Evolutionary conservation across 2,329 filamentous ascomycete species (phyloP).

Genomic region (Diplodia corticola): DNA sequence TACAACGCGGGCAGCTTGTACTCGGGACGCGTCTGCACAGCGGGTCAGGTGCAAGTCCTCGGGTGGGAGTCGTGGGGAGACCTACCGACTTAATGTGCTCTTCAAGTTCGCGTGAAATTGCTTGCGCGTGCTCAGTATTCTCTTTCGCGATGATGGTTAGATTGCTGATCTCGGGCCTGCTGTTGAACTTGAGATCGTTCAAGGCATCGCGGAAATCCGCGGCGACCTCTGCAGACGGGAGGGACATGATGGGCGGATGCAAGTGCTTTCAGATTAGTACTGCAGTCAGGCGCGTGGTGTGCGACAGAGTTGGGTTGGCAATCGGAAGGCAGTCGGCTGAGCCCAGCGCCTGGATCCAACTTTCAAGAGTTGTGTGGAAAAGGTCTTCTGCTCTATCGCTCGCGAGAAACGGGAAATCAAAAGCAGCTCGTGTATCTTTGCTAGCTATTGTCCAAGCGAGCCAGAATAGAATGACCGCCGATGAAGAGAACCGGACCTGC

Average conservation of each 20-base stretch:
- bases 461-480: slow-evolving; percentile 32
- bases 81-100: slow-evolving; percentile 95
- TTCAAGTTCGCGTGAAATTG: slow-evolving; percentile 86
- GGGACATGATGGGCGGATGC: slow-evolving; percentile 59
- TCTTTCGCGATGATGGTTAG: slow-evolving; percentile 96
- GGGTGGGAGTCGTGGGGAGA: background rate
- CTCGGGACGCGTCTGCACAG: slow-evolving; percentile 71
- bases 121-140: slow-evolving; percentile 92
- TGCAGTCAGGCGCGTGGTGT: slow-evolving; percentile 21
- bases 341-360: slow-evolving; percentile 20
- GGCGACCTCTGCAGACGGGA: slow-evolving; percentile 78
- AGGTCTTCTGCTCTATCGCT: slow-evolving; percentile 33
- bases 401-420: slow-evolving; percentile 43
- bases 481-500: slow-evolving; percentile 21
- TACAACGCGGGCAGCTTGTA: slow-evolving; percentile 96
- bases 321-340: slow-evolving; percentile 13
- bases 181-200: slow-evolving; percentile 87
- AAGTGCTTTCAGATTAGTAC: slow-evolving; percentile 25
- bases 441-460: slow-evolving; percentile 48
- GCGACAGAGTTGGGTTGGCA: slow-evolving; percentile 28
- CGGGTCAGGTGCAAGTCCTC: slow-evolving; percentile 41
- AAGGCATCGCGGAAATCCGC: slow-evolving; percentile 93
- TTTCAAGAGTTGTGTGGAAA: slow-evolving; percentile 20
- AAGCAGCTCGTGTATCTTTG: slow-evolving; percentile 47
- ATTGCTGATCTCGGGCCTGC: slow-evolving; percentile 94